These are phyloP conservation scores for Fusarium guadeloupense DNA, from an alignment of 2,329 filamentous ascomycete species.

Conservation along the genomic window DNA sequence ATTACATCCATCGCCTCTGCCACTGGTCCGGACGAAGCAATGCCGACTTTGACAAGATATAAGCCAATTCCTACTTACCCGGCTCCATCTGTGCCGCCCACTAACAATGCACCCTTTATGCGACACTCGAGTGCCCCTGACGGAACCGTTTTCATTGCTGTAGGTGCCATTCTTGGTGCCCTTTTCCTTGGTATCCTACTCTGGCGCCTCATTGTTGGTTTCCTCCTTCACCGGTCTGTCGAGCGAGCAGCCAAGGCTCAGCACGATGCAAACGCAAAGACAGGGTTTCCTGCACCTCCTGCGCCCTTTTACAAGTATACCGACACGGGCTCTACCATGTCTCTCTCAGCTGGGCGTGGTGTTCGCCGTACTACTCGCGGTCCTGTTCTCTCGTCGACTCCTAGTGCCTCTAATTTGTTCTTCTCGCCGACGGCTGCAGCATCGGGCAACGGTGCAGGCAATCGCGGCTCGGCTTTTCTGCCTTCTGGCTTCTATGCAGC, in stretches of 20 bases:
- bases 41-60: conserved; percentile 55
- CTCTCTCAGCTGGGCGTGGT: conserved; percentile 60
- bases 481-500: conserved; percentile 92
- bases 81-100: conserved; percentile 81
- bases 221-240: conserved; percentile 91
- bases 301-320: conserved; percentile 72
- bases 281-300: conserved; percentile 66
- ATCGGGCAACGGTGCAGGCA: conserved; percentile 68
- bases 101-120: conserved; percentile 88
- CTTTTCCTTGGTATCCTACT: conserved; percentile 82
- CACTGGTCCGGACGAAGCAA: conserved; percentile 39
- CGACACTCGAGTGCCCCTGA: conserved; percentile 85
- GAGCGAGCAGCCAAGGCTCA: conserved; percentile 83
- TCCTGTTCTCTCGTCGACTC: conserved; percentile 63
- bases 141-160: conserved; percentile 95
- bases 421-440: conserved; percentile 90
- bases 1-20: conserved; percentile 23
- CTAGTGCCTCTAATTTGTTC: conserved; percentile 79
- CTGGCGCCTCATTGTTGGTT: conserved; percentile 89
- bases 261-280: conserved; percentile 74
- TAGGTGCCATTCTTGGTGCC: conserved; percentile 87
- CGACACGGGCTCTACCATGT: conserved; percentile 66
- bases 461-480: conserved; percentile 81
- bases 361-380: conserved; percentile 62
- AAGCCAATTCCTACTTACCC: conserved; percentile 67